These are phyloP conservation scores for Iberis pinnata DNA, from an alignment of 345 rosid species.

Conservation along the genomic window DNA sequence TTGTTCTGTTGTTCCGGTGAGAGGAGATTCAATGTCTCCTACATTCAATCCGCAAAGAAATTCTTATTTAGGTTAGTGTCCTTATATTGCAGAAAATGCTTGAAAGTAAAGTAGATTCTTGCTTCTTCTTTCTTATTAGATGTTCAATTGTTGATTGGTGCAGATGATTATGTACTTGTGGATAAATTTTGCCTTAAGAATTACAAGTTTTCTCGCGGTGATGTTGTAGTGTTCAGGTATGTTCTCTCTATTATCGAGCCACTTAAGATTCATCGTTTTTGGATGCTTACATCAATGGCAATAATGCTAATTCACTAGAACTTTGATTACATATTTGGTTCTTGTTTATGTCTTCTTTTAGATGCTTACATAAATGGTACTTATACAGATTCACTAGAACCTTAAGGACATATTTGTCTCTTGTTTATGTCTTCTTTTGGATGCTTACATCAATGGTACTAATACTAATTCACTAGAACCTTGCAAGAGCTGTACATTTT, in stretches of 20 bases:
- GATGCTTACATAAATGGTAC: no score
- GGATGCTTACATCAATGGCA: no score
- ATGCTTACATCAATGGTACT: no score
- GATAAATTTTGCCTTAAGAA: constrained; percentile 70
- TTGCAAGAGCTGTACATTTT: no score
- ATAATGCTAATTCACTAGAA: no score
- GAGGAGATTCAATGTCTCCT: constrained; percentile 77
- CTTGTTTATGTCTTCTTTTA: no score
- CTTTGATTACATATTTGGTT: no score
- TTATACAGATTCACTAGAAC: no score
- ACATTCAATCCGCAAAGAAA: constrained; percentile 52
- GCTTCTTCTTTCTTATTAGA: constrained; percentile 15
- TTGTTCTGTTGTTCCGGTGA: constrained; percentile 49
- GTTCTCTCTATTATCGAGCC: constrained; percentile 11
- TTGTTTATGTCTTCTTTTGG: no score
- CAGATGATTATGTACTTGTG: constrained; percentile 77
- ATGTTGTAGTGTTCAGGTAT: constrained; percentile 67
- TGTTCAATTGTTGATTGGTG: no score
- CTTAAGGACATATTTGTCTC: no score
- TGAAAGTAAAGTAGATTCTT: neutral
- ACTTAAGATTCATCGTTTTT: constrained; percentile 1
- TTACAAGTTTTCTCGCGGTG: constrained; percentile 74
- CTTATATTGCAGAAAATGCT: neutral
- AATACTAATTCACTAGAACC: no score
- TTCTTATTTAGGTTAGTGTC: constrained; percentile 28